phyloP scores from a whole-genome alignment of 208 protist genomes.

The Leishmania lainsoni region DNA sequence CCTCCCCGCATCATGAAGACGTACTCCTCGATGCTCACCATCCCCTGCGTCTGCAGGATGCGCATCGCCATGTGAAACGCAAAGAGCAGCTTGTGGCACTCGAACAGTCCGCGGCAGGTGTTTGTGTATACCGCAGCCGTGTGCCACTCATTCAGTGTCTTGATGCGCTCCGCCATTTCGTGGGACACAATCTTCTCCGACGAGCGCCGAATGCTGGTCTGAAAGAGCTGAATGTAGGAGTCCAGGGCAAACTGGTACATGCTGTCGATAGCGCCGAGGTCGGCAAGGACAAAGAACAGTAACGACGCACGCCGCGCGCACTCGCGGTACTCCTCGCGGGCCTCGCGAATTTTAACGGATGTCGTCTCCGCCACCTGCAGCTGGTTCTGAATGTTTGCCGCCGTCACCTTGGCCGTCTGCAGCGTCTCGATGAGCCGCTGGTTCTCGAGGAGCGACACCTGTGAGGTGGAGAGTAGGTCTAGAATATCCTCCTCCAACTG shows the following conservation, averaged over 20 bases:
- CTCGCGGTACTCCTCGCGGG: constrained; percentile 96
- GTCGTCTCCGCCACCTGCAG: constrained; percentile 94
- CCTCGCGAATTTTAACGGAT: constrained; percentile 95
- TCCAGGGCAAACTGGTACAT: constrained; percentile 99
- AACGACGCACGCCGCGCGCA: constrained; percentile 95
- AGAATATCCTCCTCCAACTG: constrained; percentile 98
- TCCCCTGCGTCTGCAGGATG: constrained; percentile 92
- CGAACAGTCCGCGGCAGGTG: constrained; percentile 98
- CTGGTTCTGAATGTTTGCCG: constrained; percentile 94
- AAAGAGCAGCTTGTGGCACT: constrained; percentile 99
- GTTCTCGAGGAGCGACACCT: constrained; percentile 97
- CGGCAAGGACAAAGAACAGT: constrained; percentile 98
- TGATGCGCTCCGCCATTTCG: constrained; percentile 92
- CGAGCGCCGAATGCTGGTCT: constrained; percentile 94
- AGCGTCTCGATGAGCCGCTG: constrained; percentile 97
- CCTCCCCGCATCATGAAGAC: constrained; percentile 97
- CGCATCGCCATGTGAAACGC: constrained; percentile 98
- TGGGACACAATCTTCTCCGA: constrained; percentile 88
- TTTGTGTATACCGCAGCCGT: constrained; percentile 97
- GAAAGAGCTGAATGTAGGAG: constrained; percentile 97
- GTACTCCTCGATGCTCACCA: constrained; percentile 97
- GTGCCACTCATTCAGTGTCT: constrained; percentile 97
- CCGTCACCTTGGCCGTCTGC: constrained; percentile 97
- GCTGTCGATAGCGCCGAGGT: constrained; percentile 96
- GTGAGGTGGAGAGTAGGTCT: constrained; percentile 89